Base-by-base conservation (phyloP, 352 stramenopile genomes). In the Phytophthora quininea region DNA sequence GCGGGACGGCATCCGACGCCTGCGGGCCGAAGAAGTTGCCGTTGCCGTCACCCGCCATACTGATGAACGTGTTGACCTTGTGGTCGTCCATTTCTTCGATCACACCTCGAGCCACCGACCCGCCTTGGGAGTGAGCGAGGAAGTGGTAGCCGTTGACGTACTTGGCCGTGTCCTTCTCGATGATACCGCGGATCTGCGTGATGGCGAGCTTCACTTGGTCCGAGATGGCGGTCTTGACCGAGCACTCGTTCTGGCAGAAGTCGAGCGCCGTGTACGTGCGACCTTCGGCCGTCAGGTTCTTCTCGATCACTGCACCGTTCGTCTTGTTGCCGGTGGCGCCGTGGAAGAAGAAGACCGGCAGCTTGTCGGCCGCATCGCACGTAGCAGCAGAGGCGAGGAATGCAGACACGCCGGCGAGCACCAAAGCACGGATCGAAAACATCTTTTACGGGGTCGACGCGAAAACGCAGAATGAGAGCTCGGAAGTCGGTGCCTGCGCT, bases 61-160 rank as follows among this genome's bases (percentile, higher is more conserved):
- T 84, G 62, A 90, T 76, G 64, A 76, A 79, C 35, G 70, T 79
- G 55, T 82, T 64, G 3, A 80, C 77, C 2, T 82, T 80, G 69
- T 86, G 81, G 62, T 86, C 71, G 45, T 90, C 74, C 78, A 84
- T 85, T 27, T 85, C 72, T 60, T 88, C 74, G 27, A 88, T 72
- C 24, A 90, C 79, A 24, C 66, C 77, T 29, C 81, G 76, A 29
- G 77, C 60, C 12, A 90, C 59, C 3, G 78, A 66, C 0, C 69
- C 78, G 24, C 81, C 81, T 24, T 80, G 74, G 9, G 81, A 90
- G 54, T 90, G 77, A 15, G 69, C 66, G 4, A 88, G 62, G 42
- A 90, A 78, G 57, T 81, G 63, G 70, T 90, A 90, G 43, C 81
- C 79, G 29, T 75, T 61, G 43, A 61, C 68, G 52, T 80, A 88